Evolutionary conservation across 2,329 filamentous ascomycete species (phyloP).

Genomic region (Epichloe gansuensis): DNA sequence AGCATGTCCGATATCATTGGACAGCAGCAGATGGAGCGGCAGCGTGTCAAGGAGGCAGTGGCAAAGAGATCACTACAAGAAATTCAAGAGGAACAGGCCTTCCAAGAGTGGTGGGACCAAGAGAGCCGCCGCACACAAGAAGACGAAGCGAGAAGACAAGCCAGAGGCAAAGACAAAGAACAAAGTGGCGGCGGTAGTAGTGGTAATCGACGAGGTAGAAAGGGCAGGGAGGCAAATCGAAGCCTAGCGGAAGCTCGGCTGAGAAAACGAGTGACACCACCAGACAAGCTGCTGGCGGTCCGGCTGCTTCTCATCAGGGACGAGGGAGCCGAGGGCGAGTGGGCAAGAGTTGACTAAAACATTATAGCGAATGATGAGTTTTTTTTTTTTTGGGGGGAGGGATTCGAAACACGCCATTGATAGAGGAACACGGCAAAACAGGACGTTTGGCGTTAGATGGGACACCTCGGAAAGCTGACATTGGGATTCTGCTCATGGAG

Average conservation of each 20-base stretch:
- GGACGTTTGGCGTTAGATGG: not conserved
- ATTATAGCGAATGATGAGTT: not conserved
- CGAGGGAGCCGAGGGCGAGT: not conserved
- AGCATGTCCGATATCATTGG: constrained; percentile 82
- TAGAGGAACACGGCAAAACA: not conserved
- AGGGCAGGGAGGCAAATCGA: constrained; percentile 17
- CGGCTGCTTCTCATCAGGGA: not conserved
- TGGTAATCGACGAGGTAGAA: constrained; percentile 18
- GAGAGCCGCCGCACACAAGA: constrained; percentile 64
- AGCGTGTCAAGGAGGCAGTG: constrained; percentile 67
- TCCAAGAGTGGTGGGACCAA: constrained; percentile 92
- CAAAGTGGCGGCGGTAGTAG: constrained; percentile 8
- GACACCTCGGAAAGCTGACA: not conserved
- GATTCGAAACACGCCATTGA: not conserved
- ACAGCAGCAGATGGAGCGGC: constrained; percentile 75
- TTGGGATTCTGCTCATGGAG: not conserved
- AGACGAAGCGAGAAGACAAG: constrained; percentile 36
- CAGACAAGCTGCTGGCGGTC: constrained; percentile 2
- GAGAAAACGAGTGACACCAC: constrained; percentile 10
- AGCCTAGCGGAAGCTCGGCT: constrained; percentile 7
- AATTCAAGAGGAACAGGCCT: constrained; percentile 93
- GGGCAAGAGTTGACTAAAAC: not conserved
- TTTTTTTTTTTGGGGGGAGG: not conserved
- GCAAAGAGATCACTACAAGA: constrained; percentile 85
- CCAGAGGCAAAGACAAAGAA: constrained; percentile 27